Conservation (phyloP, 306 rosid species). For the Malus sylvestris region DNA sequence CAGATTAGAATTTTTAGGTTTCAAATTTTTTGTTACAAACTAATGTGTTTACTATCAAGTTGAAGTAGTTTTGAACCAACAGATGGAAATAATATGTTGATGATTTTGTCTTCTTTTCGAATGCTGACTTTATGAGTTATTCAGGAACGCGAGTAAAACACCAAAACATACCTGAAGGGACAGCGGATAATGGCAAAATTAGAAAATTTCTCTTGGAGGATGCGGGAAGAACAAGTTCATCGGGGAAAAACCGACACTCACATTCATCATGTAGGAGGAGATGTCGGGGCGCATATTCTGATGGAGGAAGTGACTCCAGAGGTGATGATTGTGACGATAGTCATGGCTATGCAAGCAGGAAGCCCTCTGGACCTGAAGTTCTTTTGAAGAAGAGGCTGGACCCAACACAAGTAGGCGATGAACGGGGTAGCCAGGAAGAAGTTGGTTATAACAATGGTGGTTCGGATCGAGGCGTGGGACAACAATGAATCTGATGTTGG, state of each 20-base stretch:
- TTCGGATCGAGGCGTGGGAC: conserved; percentile 45
- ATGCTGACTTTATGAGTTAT: conserved; percentile 3
- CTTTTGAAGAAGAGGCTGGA: conserved; percentile 87
- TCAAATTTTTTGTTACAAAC: neutral
- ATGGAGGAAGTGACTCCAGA: conserved; percentile 74
- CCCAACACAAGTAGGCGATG: conserved; percentile 66
- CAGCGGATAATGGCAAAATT: conserved; percentile 61
- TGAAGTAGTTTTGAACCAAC: neutral
- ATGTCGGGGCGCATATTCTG: conserved; percentile 65
- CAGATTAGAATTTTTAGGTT: neutral
- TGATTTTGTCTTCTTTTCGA: neutral
- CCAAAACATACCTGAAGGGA: neutral
- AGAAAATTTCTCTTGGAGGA: too few species aligned
- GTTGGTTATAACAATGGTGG: conserved; percentile 45
- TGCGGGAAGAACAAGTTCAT: too few species aligned
- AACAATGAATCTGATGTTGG: conserved; percentile 76
- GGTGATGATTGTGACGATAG: conserved; percentile 74
- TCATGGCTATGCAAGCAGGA: conserved; percentile 39
- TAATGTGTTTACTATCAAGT: neutral
- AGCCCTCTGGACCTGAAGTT: conserved; percentile 56
- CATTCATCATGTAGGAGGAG: conserved; percentile 50
- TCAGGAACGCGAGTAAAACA: conserved; percentile 15
- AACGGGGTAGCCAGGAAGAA: conserved; percentile 68
- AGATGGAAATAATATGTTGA: neutral
- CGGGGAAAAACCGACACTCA: conserved; percentile 47